A percentile compares a stretch with the other conserved stretches of the same genome.
Conservation (phyloP, 306 rosid species). For the Casuarina equisetifolia region DNA sequence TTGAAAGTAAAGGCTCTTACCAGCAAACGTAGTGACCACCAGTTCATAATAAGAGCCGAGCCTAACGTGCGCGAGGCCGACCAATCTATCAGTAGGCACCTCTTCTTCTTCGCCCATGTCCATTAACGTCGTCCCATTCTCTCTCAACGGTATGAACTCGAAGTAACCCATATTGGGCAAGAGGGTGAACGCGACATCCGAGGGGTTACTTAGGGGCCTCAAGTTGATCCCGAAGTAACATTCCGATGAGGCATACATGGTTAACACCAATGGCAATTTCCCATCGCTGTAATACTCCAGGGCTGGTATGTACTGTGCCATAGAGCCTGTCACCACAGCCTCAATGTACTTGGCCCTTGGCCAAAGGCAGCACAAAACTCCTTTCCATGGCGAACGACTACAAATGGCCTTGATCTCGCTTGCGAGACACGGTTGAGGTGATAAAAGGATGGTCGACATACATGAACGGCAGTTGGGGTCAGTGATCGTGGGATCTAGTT, state of each 20-base stretch:
- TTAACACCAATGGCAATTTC: slow-evolving; percentile 69
- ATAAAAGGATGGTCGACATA: slow-evolving; percentile 50
- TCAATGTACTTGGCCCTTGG: slow-evolving; percentile 85
- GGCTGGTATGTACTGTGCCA: slow-evolving; percentile 86
- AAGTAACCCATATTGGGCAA: slow-evolving; percentile 88
- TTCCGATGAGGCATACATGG: slow-evolving; percentile 91
- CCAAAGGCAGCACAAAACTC: slow-evolving; percentile 71
- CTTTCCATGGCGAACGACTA: slow-evolving; percentile 61
- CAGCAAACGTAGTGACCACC: slow-evolving; percentile 84
- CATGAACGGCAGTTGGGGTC: slow-evolving; percentile 56
- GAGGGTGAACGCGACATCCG: slow-evolving; percentile 73
- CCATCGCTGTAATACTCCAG: slow-evolving; percentile 67
- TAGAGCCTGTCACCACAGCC: slow-evolving; percentile 85
- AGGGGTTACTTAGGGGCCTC: slow-evolving; percentile 68
- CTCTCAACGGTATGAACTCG: slow-evolving; percentile 77
- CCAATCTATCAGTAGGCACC: slow-evolving; percentile 58
- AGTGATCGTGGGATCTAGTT: slow-evolving; percentile 46
- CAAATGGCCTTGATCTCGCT: slow-evolving; percentile 56
- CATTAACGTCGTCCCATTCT: slow-evolving; percentile 63
- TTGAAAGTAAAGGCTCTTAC: slow-evolving; percentile 28
- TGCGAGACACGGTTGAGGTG: slow-evolving; percentile 59
- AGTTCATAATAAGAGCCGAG: slow-evolving; percentile 77
- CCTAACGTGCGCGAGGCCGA: slow-evolving; percentile 66
- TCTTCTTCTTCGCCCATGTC: slow-evolving; percentile 53
- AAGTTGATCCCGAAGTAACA: slow-evolving; percentile 85